These are phyloP conservation scores for Coffea humblotiana DNA, from an alignment of 305 asterid genomes.

Conservation along the genomic window DNA sequence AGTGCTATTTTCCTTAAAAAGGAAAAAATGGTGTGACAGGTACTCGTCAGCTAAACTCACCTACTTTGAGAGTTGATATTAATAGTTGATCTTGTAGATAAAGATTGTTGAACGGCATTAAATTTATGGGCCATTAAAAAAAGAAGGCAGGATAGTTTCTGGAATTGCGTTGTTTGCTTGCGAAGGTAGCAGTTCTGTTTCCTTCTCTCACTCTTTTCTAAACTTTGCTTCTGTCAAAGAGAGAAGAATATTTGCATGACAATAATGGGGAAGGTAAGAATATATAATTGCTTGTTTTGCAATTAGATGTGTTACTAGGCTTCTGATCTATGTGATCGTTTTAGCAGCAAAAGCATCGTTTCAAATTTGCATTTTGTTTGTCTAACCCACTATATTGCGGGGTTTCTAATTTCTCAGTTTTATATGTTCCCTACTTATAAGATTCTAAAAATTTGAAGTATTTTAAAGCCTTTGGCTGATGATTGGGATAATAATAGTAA, in stretches of 20 bases:
- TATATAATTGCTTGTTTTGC: not conserved
- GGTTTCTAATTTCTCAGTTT: not conserved
- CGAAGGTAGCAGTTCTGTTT: not conserved
- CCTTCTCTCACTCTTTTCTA: not conserved
- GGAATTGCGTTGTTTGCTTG: not conserved
- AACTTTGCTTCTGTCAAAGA: not conserved
- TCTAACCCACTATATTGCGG: not conserved
- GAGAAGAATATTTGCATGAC: not conserved
- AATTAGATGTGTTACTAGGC: constrained; percentile 1
- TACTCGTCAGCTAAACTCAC: constrained; percentile 11
- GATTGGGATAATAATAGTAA: not conserved
- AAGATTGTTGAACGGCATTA: constrained; percentile 17
- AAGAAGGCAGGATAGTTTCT: not conserved
- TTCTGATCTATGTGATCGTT: not conserved
- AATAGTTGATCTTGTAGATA: constrained; percentile 17
- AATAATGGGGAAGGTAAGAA: not conserved
- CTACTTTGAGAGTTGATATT: constrained; percentile 17
- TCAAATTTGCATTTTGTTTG: not conserved
- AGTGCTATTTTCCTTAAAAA: not conserved
- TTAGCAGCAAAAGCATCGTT: not conserved
- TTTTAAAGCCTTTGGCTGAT: not conserved
- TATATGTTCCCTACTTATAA: not conserved
- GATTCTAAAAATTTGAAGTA: not conserved
- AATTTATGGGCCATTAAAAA: not conserved
- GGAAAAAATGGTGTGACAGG: constrained; percentile 1